Percentiles rank a stretch among this genome's conserved stretches.
Conservation (phyloP, 208 protist species). For the Wallacemonas collosoma region DNA sequence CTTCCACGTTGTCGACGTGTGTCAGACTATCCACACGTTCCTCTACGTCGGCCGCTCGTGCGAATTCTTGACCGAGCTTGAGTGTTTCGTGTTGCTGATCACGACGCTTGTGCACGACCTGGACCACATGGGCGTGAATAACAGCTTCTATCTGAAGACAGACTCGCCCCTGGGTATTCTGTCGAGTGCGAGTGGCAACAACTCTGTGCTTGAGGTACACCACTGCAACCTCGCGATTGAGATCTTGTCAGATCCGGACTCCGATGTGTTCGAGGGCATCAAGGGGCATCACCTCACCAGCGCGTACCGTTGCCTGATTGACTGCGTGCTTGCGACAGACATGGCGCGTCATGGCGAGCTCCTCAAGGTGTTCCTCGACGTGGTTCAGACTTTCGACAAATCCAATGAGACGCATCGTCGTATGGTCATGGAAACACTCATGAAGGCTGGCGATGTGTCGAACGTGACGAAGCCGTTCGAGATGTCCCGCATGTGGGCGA, state of each 20-base stretch:
- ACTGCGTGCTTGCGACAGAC: slow-evolving; percentile 86
- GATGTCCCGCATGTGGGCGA: slow-evolving; percentile 78
- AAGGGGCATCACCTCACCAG: slow-evolving; percentile 35
- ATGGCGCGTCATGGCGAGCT: slow-evolving; percentile 79
- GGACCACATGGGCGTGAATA: slow-evolving; percentile 86
- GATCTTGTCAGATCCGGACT: slow-evolving; percentile 75
- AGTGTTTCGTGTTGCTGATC: slow-evolving; percentile 81
- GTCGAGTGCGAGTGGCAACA: slow-evolving; percentile 81
- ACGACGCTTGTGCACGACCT: slow-evolving; percentile 82
- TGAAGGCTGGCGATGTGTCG: slow-evolving; percentile 85
- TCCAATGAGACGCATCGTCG: slow-evolving; percentile 31
- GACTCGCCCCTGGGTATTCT: slow-evolving; percentile 86
- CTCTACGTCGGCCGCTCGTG: background rate
- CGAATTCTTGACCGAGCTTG: slow-evolving; percentile 36
- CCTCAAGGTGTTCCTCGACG: slow-evolving; percentile 36
- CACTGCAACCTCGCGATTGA: slow-evolving; percentile 89
- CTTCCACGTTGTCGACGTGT: slow-evolving; percentile 84
- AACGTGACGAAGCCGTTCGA: slow-evolving; percentile 90
- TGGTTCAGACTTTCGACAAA: slow-evolving; percentile 33
- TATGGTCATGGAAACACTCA: slow-evolving; percentile 71
- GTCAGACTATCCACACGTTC: slow-evolving; percentile 79
- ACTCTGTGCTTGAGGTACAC: slow-evolving; percentile 85
- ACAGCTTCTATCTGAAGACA: slow-evolving; percentile 90
- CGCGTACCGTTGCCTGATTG: slow-evolving; percentile 75
- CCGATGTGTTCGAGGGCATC: slow-evolving; percentile 75